phyloP scores from a whole-genome alignment of 2,329 filamentous ascomycete genomes.

The Pleoardoris graminearum region DNA sequence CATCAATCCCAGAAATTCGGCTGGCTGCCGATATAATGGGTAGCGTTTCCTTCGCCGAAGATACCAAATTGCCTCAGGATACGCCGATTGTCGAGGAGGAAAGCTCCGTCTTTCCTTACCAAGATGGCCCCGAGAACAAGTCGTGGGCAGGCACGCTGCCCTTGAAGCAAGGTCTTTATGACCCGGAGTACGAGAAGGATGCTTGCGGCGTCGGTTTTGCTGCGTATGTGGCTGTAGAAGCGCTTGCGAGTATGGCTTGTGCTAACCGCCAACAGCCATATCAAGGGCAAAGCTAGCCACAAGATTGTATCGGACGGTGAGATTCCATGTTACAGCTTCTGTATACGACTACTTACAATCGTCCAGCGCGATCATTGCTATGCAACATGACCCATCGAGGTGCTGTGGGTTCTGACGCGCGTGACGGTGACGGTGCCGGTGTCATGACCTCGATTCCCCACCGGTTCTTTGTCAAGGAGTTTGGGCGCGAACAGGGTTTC shows the following conservation, averaged over 20 bases:
- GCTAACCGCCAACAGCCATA: constrained; percentile 67
- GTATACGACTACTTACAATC: constrained; percentile 33
- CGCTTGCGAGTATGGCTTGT: background rate
- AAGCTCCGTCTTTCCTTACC: constrained; percentile 76
- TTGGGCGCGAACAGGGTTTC: constrained; percentile 85
- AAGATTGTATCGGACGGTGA: constrained; percentile 98
- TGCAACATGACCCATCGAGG: constrained; percentile 99
- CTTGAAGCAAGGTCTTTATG: constrained; percentile 97
- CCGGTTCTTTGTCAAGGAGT: constrained; percentile 98
- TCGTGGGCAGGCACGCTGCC: constrained; percentile 95
- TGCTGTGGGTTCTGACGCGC: constrained; percentile 94
- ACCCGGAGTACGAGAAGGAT: constrained; percentile 96
- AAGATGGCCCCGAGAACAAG: constrained; percentile 75
- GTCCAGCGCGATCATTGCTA: constrained; percentile 80
- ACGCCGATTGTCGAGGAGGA: constrained; percentile 61
- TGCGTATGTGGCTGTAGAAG: constrained; percentile 65
- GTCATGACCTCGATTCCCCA: constrained; percentile 99
- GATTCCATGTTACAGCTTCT: constrained; percentile 29
- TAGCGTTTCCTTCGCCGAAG: constrained; percentile 56
- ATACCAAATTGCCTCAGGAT: constrained; percentile 53
- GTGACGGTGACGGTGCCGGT: constrained; percentile 97
- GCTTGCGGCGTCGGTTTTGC: constrained; percentile 99
- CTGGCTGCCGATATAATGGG: constrained; percentile 59
- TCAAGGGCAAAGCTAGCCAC: constrained; percentile 95
- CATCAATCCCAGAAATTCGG: constrained; percentile 45